Evolutionary conservation across 345 rosid species (phyloP).

Genomic region (Gossypium turneri): DNA sequence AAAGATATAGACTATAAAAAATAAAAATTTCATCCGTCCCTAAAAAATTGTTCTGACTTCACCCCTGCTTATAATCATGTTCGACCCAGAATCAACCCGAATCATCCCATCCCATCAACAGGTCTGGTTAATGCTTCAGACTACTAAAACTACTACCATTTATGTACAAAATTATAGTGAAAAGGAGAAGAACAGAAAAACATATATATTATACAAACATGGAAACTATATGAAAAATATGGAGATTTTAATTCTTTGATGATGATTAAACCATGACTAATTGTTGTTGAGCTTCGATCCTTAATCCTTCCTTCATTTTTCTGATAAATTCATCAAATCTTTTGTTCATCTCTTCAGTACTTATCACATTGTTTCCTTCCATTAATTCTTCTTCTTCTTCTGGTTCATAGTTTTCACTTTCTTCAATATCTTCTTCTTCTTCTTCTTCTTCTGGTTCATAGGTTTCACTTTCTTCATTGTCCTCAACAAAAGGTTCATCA

Average conservation of each 20-base stretch:
- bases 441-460: constrained; percentile 12
- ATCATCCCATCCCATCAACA: background rate
- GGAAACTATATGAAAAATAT: background rate
- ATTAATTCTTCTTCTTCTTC: constrained; percentile 21
- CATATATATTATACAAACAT: background rate
- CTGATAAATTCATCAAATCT: constrained; percentile 87
- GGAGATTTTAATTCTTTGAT: background rate
- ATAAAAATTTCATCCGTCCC: too few species aligned
- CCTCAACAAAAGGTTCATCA: background rate
- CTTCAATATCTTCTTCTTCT: background rate
- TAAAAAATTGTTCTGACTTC: too few species aligned
- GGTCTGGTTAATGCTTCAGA: background rate
- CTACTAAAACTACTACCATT: background rate
- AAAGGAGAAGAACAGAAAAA: background rate
- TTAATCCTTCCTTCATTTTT: constrained; percentile 71
- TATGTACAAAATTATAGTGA: background rate
- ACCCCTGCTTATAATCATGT: too few species aligned
- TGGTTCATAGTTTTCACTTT: constrained; percentile 21
- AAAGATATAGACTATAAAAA: too few species aligned
- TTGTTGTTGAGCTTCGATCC: constrained; percentile 58
- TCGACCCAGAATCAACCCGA: background rate
- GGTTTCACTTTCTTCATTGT: constrained; percentile 17
- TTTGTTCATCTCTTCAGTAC: constrained; percentile 67
- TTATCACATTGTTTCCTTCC: constrained; percentile 35
- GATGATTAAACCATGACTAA: constrained; percentile 43